These are phyloP conservation scores for Eutypa lata DNA, from an alignment of 2,329 filamentous ascomycete species.

Conservation along the genomic window DNA sequence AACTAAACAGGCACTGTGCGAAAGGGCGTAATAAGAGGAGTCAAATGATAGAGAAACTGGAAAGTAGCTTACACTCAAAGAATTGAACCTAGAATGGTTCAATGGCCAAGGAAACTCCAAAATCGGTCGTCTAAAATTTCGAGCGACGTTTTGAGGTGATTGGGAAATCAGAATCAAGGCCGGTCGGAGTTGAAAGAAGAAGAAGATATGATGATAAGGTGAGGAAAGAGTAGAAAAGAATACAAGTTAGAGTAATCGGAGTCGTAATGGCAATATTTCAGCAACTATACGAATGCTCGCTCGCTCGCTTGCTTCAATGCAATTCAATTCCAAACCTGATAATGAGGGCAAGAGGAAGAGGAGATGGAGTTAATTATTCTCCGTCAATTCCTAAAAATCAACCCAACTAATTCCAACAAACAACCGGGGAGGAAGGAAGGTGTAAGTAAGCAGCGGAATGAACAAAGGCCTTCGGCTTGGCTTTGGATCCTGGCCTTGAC, in stretches of 20 bases:
- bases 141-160: not conserved
- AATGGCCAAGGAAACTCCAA: not conserved
- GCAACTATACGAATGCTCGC: slow-evolving; percentile 29
- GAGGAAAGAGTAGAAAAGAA: slow-evolving; percentile 7
- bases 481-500: not conserved
- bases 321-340: not conserved
- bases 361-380: not conserved
- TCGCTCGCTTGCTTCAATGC: not conserved
- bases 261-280: slow-evolving; percentile 39
- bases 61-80: not conserved
- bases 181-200: slow-evolving; percentile 3
- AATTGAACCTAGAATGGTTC: not conserved
- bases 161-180: not conserved
- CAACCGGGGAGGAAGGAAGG: no score
- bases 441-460: not conserved
- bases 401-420: not conserved
- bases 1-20: not conserved
- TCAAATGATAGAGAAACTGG: not conserved
- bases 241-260: slow-evolving; percentile 8
- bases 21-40: not conserved
- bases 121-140: not conserved
- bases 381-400: not conserved
- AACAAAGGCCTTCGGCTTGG: not conserved
- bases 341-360: not conserved
- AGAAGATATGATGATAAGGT: slow-evolving; percentile 4